phyloP scores from a whole-genome alignment of 106 monocot genomes.

The Amphibolis antarctica region DNA sequence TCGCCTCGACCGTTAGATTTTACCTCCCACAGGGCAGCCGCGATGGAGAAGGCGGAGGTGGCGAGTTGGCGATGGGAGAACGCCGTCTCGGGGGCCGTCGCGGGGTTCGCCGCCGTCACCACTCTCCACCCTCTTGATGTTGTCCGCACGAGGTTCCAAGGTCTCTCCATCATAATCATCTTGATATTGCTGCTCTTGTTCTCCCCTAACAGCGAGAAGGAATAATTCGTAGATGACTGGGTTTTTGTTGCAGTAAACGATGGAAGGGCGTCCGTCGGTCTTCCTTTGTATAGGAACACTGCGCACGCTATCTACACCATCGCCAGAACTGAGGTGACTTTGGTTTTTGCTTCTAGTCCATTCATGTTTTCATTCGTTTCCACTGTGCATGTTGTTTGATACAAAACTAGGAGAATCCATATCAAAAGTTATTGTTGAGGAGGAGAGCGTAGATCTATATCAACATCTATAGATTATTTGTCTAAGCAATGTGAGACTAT shows the following conservation, averaged over 20 bases:
- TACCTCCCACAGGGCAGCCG: no score
- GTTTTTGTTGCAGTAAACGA: conserved; percentile 39
- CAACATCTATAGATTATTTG: no score
- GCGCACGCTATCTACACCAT: conserved; percentile 72
- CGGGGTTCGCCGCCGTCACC: conserved; percentile 72
- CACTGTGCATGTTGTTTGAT: neutral
- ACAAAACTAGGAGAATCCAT: no score
- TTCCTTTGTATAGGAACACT: conserved; percentile 64
- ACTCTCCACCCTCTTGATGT: conserved; percentile 82
- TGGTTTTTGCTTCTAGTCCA: neutral
- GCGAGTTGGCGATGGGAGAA: conserved; percentile 63
- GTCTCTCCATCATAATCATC: conserved; percentile 4
- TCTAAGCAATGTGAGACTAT: no score
- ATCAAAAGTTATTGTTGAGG: no score
- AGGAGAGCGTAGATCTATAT: no score
- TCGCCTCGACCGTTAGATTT: no score
- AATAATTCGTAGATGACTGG: neutral
- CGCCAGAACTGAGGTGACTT: conserved; percentile 49
- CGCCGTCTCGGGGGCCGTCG: conserved; percentile 54
- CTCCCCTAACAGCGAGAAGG: neutral
- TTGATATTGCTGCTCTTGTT: no score
- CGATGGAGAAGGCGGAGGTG: neutral
- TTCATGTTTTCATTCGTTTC: neutral
- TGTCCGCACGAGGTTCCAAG: conserved; percentile 84
- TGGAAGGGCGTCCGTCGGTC: conserved; percentile 18